A percentile compares a stretch with the other conserved stretches of the same genome.
These are phyloP conservation scores for Mycena haematopus DNA, from an alignment of 768 basidiomycete species.

Conservation along the genomic window DNA sequence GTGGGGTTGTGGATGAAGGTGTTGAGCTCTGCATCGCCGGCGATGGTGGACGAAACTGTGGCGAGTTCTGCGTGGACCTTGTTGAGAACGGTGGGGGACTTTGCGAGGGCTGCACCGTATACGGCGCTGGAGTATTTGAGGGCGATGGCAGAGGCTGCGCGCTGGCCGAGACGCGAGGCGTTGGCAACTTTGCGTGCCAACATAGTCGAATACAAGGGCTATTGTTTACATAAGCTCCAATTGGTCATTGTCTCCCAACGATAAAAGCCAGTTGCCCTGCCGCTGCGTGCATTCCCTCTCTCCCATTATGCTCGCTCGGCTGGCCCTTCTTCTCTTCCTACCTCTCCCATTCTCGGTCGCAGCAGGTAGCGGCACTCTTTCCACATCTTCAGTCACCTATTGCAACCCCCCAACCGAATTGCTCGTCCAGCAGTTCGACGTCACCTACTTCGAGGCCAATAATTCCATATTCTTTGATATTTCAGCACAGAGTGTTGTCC, in stretches of 20 bases:
- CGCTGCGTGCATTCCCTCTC: neutral
- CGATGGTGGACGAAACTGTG: constrained; percentile 72
- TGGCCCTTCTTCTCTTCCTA: constrained; percentile 43
- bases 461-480: constrained; percentile 84
- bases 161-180: constrained; percentile 62
- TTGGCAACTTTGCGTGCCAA: constrained; percentile 58
- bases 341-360: constrained; percentile 10
- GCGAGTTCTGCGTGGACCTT: constrained; percentile 88
- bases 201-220: neutral
- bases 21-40: constrained; percentile 65
- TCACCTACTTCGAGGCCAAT: constrained; percentile 73
- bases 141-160: constrained; percentile 79
- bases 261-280: neutral
- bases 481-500: constrained; percentile 83
- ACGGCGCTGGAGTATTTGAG: constrained; percentile 85
- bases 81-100: constrained; percentile 80
- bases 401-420: constrained; percentile 82
- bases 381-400: constrained; percentile 89
- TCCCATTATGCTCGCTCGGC: constrained; percentile 22
- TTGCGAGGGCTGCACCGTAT: constrained; percentile 81
- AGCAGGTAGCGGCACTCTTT: constrained; percentile 24
- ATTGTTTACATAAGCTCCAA: neutral
- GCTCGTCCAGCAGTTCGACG: constrained; percentile 79
- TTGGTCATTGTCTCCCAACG: neutral
- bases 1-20: constrained; percentile 91